A percentile compares a stretch with the other conserved stretches of the same genome.
Conservation (phyloP, 2,329 filamentous ascomycete species). For the Diplocarpon mali region DNA sequence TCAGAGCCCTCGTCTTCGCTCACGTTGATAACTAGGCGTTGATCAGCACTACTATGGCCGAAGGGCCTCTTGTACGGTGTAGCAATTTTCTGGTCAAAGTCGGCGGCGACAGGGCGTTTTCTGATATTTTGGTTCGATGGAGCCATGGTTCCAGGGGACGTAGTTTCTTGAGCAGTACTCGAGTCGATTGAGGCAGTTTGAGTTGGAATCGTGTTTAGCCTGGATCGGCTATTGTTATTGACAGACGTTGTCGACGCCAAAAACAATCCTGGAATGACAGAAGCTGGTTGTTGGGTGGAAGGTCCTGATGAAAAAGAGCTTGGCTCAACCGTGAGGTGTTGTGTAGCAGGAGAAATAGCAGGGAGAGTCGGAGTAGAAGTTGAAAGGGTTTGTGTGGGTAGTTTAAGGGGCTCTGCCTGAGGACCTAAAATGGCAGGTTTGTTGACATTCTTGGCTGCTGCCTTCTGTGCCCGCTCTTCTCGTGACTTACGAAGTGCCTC, state of each 20-base stretch:
- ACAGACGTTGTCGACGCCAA: slow-evolving; percentile 12
- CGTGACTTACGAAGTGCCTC: slow-evolving; percentile 57
- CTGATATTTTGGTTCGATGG: slow-evolving; percentile 11
- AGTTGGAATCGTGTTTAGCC: too few species aligned
- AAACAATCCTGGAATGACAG: slow-evolving; percentile 24
- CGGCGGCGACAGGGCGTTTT: slow-evolving; percentile 57
- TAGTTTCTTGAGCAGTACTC: too few species aligned
- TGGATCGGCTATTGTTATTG: neutral
- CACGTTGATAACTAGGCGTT: slow-evolving; percentile 69
- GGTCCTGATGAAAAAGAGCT: neutral
- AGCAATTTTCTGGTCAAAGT: slow-evolving; percentile 49
- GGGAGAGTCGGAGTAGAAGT: slow-evolving; percentile 1
- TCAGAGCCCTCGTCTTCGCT: slow-evolving; percentile 61
- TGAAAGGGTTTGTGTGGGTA: neutral
- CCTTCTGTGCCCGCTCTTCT: slow-evolving; percentile 32
- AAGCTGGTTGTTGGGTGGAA: slow-evolving; percentile 1
- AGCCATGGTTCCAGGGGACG: neutral
- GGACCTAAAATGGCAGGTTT: slow-evolving; percentile 3
- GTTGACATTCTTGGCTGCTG: slow-evolving; percentile 25
- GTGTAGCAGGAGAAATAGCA: neutral
- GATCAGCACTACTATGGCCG: slow-evolving; percentile 45
- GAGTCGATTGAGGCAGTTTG: too few species aligned
- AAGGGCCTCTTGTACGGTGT: slow-evolving; percentile 43
- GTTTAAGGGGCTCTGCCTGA: slow-evolving; percentile 5
- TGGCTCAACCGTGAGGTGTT: too few species aligned